A percentile compares a stretch with the other conserved stretches of the same genome.
phyloP scores from a whole-genome alignment of 2,329 filamentous ascomycete genomes.

The Xylaria sp. region DNA sequence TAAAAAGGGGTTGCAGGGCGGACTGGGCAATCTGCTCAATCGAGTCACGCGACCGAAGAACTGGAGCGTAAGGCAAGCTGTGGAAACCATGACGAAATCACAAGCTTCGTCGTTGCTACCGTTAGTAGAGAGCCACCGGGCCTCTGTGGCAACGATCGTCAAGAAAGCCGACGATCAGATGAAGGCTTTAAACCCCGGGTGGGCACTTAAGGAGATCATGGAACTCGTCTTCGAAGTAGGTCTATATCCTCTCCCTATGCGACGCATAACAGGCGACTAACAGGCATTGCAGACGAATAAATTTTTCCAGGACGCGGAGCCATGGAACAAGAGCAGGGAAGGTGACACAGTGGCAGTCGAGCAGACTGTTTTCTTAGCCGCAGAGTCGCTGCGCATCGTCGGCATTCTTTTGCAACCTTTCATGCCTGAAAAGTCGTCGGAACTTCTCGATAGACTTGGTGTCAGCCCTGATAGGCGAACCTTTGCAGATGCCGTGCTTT shows the following conservation, averaged over 20 bases:
- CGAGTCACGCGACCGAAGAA: constrained; percentile 71
- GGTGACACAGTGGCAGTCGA: constrained; percentile 50
- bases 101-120: constrained; percentile 17
- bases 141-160: constrained; percentile 48
- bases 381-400: constrained; percentile 78
- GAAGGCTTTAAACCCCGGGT: constrained; percentile 66
- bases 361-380: constrained; percentile 69
- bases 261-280: constrained; percentile 13
- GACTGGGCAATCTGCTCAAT: constrained; percentile 79
- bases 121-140: constrained; percentile 45
- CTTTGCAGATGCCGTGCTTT: constrained; percentile 65
- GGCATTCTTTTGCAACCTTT: constrained; percentile 90
- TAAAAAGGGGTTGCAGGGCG: constrained; percentile 76
- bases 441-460: constrained; percentile 78
- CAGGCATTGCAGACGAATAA: constrained; percentile 63
- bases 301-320: constrained; percentile 67
- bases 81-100: constrained; percentile 46
- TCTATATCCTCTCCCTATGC: not conserved
- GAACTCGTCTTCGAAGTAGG: constrained; percentile 63
- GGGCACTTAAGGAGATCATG: constrained; percentile 70
- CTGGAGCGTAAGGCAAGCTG: constrained; percentile 70
- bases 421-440: constrained; percentile 78
- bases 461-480: constrained; percentile 68
- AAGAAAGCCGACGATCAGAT: constrained; percentile 59
- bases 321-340: constrained; percentile 67